These are phyloP conservation scores for Clathrus columnatus DNA, from an alignment of 768 basidiomycete species.

Conservation along the genomic window DNA sequence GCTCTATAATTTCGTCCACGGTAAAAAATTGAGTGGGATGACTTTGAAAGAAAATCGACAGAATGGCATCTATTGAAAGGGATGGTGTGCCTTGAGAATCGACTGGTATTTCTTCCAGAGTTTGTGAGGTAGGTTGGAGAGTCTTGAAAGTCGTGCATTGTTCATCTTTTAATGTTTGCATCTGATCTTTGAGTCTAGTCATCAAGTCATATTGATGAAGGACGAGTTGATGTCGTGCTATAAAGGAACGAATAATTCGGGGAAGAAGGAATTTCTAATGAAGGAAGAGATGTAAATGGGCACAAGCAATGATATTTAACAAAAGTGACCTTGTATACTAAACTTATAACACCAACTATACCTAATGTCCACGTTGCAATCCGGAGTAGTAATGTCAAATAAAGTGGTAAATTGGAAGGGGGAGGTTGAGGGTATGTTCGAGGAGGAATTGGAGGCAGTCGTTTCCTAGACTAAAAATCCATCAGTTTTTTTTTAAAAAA, in stretches of 20 bases:
- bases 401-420: constrained; percentile 59
- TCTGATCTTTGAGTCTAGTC: constrained; percentile 43
- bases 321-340: constrained; percentile 64
- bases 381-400: constrained; percentile 53
- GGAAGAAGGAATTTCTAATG: constrained; percentile 61
- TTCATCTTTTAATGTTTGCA: constrained; percentile 44
- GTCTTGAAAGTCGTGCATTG: constrained; percentile 48
- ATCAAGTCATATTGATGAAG: constrained; percentile 53
- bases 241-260: constrained; percentile 45
- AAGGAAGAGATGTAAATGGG: background rate
- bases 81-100: constrained; percentile 3
- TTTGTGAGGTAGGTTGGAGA: constrained; percentile 49
- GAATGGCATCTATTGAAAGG: background rate
- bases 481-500: constrained; percentile 13
- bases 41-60: background rate
- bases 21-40: background rate
- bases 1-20: background rate
- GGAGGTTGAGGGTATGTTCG: constrained; percentile 63
- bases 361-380: constrained; percentile 61
- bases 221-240: constrained; percentile 54
- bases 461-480: too few species aligned
- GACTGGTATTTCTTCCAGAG: background rate
- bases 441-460: constrained; percentile 51
- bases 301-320: too few species aligned
- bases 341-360: constrained; percentile 45